phyloP scores from a whole-genome alignment of 2,329 filamentous ascomycete genomes.

The Nothophaeocryptopus gaeumannii region DNA sequence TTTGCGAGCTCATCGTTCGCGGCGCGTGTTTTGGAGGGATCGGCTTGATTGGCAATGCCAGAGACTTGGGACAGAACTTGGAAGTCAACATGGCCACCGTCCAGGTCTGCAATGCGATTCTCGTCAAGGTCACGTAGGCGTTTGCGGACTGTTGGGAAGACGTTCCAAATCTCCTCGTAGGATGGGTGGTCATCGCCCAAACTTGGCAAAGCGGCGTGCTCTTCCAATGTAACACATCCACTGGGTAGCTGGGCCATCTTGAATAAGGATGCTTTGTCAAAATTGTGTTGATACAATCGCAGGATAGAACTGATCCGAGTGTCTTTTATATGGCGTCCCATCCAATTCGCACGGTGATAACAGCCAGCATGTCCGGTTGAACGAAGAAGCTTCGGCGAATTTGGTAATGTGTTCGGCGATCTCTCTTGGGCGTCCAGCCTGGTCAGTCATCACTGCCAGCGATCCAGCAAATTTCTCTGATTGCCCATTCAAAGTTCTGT shows the following conservation, averaged over 20 bases:
- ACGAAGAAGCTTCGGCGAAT: too few relatives aligned
- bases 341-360: too few relatives aligned
- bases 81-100: slow-evolving; percentile 22
- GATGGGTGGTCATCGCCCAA: background rate
- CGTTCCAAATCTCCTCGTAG: background rate
- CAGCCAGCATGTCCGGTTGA: too few relatives aligned
- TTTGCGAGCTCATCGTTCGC: slow-evolving; percentile 27
- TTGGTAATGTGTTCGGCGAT: too few relatives aligned
- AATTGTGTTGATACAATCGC: too few relatives aligned
- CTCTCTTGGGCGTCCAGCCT: too few relatives aligned
- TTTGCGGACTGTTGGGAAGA: background rate
- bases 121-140: slow-evolving; percentile 8
- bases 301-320: too few relatives aligned
- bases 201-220: background rate
- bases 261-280: too few relatives aligned
- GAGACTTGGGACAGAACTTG: slow-evolving; percentile 29
- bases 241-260: too few relatives aligned
- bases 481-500: background rate
- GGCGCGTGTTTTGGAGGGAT: slow-evolving; percentile 17
- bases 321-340: too few relatives aligned
- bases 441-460: too few relatives aligned
- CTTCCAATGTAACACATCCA: background rate
- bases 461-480: too few relatives aligned
- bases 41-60: slow-evolving; percentile 10
- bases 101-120: slow-evolving; percentile 26